Percentiles rank a stretch among this genome's conserved stretches.
Conservation (phyloP, 768 basidiomycete species). For the Leccinum longicurvipes region DNA sequence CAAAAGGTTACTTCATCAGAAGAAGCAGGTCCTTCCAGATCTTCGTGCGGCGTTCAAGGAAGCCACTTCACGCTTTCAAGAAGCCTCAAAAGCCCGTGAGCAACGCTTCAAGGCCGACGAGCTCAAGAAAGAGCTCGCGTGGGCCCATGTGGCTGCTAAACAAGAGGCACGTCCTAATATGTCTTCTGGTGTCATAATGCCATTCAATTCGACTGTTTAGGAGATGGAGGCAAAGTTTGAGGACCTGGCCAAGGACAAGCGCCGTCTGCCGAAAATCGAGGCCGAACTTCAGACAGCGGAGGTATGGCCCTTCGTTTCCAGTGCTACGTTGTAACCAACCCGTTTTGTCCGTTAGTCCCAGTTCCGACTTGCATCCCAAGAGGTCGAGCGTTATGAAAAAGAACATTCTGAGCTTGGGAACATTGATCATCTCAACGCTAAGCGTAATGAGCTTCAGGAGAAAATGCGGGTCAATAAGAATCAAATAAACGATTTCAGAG, state of each 20-base stretch:
- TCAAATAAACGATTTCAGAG: constrained; percentile 43
- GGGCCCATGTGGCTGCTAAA: constrained; percentile 79
- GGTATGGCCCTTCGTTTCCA: constrained; percentile 24
- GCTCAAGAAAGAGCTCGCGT: constrained; percentile 78
- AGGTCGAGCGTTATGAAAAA: constrained; percentile 38
- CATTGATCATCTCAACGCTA: constrained; percentile 42
- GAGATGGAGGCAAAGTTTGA: constrained; percentile 43
- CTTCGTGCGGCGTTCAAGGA: constrained; percentile 57
- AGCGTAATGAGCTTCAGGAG: constrained; percentile 33
- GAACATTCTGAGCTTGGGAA: constrained; percentile 43
- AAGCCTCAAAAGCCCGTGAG: constrained; percentile 71
- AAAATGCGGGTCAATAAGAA: constrained; percentile 47
- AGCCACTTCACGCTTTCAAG: constrained; percentile 57
- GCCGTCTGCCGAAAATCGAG: constrained; percentile 39
- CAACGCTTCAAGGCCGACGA: constrained; percentile 66
- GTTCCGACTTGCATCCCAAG: constrained; percentile 32
- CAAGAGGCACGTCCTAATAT: constrained; percentile 45
- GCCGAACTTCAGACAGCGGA: constrained; percentile 37
- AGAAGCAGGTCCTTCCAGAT: constrained; percentile 77
- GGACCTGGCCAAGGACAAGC: constrained; percentile 38
- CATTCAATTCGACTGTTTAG: constrained; percentile 20
- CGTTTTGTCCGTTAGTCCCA: constrained; percentile 25
- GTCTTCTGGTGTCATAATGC: neutral
- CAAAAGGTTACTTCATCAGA: constrained; percentile 59
- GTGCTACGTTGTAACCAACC: neutral